A percentile compares a stretch with the other conserved stretches of the same genome.
phyloP scores from a whole-genome alignment of 805 yeast species.

The Saccharomycopsis fermentans region DNA sequence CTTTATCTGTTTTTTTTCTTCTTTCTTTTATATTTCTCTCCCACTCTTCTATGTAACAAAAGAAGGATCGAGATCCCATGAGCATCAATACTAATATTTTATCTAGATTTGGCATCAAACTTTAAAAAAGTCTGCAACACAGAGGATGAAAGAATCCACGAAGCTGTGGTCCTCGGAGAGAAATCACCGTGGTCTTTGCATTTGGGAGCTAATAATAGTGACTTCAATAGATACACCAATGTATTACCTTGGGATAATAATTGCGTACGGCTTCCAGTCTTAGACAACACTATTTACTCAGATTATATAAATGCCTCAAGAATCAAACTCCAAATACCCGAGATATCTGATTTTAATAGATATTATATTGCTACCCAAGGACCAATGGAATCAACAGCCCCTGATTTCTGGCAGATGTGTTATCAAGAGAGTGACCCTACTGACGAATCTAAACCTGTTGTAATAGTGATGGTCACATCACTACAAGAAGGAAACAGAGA shows the following conservation, averaged over 20 bases:
- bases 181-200: conserved; percentile 19
- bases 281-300: conserved; percentile 10
- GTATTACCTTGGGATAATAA: conserved; percentile 58
- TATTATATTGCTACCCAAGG: conserved; percentile 69
- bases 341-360: conserved; percentile 8
- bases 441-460: conserved; percentile 40
- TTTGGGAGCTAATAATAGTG: conserved; percentile 17
- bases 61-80: too few relatives aligned
- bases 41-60: too few relatives aligned
- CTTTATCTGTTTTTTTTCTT: neutral
- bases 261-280: conserved; percentile 34
- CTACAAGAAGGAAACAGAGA: conserved; percentile 55
- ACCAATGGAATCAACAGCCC: conserved; percentile 62
- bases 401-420: conserved; percentile 87
- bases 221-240: conserved; percentile 37
- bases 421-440: conserved; percentile 47
- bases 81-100: neutral
- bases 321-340: conserved; percentile 31
- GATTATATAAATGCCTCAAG: conserved; percentile 86
- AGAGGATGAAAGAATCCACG: conserved; percentile 31
- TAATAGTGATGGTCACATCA: conserved; percentile 68
- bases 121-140: conserved; percentile 27
- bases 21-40: neutral
- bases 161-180: conserved; percentile 23
- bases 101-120: conserved; percentile 20